Evolutionary conservation across 805 yeast species (phyloP).

Genomic region (Candida sphagnicola): DNA sequence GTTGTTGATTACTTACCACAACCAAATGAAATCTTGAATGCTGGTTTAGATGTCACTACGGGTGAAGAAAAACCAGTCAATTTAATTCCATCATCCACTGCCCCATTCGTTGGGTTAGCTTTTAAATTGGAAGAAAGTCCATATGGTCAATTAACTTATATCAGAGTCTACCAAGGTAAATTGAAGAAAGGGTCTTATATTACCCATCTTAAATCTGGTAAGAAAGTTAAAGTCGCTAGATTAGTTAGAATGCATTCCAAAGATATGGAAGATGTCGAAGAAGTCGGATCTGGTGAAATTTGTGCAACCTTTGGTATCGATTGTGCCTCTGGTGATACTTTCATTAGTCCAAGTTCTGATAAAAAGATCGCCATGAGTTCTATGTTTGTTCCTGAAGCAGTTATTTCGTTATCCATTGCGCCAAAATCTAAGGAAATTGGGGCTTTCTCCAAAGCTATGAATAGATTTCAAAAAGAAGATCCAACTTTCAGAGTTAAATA

Average conservation of each 20-base stretch:
- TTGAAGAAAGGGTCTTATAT: constrained; percentile 87
- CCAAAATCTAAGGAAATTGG: constrained; percentile 84
- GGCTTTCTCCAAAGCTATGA: constrained; percentile 94
- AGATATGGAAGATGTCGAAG: constrained; percentile 97
- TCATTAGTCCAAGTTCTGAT: constrained; percentile 68
- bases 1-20: constrained; percentile 94
- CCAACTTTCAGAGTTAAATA: constrained; percentile 94
- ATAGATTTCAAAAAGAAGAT: constrained; percentile 97
- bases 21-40: constrained; percentile 89
- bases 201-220: constrained; percentile 86
- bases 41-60: constrained; percentile 72
- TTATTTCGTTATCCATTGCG: constrained; percentile 83
- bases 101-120: constrained; percentile 95
- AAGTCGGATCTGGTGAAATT: constrained; percentile 96
- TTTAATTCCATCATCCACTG: constrained; percentile 64
- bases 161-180: constrained; percentile 95
- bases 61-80: constrained; percentile 63
- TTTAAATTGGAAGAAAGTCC: constrained; percentile 98
- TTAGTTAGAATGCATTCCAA: constrained; percentile 98
- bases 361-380: constrained; percentile 87
- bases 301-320: constrained; percentile 99
- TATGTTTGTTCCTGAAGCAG: constrained; percentile 99
- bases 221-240: constrained; percentile 88
- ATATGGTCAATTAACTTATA: constrained; percentile 95
- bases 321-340: constrained; percentile 98